Evolutionary conservation across 768 basidiomycete species (phyloP), one percentile per base, ranked within the genome.

Genomic region (Russula dissimulans): DNA sequence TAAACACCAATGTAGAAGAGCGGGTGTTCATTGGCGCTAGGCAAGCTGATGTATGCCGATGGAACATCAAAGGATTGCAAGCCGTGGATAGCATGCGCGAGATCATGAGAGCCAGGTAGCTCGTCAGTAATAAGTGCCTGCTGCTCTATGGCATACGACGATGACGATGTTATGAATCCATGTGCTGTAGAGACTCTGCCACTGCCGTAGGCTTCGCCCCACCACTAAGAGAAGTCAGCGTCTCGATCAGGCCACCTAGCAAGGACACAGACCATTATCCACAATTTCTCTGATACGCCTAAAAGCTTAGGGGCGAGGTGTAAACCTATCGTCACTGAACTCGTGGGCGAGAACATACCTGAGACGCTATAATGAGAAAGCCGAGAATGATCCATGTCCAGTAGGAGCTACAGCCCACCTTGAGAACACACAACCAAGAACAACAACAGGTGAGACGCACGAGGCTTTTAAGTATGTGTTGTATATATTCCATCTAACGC

Each of bases 401-500:
- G 65, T 86, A 87, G 0, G 84, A 86, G 31, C 84, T 84, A 64
- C 5, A 46, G 43, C 41, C 26, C 22, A 15, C 22, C 22, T 46
- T 45, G 18, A 46, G 43, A 10, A 9, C 14, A 52, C 38, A n/a
- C 46, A 12, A 57, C 43, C 11, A 47, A 3, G n/a, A 47, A 26
- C 44, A 53, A 47, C n/a, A 22, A 52, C 10, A 29, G 11, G 44
- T 29, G 22, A 50, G 48, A 79, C 83, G 49, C 61, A 87, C 85
- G 87, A 86, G 17, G 84, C 86, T 69, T 82, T 78, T 60, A 92
- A 68, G 67, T 94, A 90, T 6, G 77, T 75, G 66, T 77, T 76
- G 67, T 82, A 82, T 31, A 79, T 78, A 12, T 74, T 71, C 87
- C 89, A 91, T 67, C 89, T 90, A 34, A 95, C 91, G 41, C 85